Evolutionary conservation across 352 stramenopile genomes (phyloP).

Genomic region (Aphanomyces stellatus): DNA sequence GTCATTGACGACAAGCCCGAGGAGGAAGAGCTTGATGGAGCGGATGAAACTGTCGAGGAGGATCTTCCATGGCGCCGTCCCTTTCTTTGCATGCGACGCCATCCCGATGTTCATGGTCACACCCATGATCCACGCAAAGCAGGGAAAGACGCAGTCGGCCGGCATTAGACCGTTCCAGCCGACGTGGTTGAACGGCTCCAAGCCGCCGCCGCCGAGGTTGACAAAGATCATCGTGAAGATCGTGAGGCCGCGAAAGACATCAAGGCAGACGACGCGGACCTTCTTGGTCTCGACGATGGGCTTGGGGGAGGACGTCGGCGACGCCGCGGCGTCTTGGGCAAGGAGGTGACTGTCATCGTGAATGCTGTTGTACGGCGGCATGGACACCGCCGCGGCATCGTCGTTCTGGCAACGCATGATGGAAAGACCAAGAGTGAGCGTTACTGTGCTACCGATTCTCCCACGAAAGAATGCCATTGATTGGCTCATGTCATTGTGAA

Average conservation of each 20-base stretch:
- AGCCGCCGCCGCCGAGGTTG: conserved; percentile 76
- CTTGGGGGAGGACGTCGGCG: neutral
- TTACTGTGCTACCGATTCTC: neutral
- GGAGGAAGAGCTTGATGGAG: conserved; percentile 40
- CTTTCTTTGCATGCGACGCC: neutral
- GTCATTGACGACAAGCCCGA: conserved; percentile 71
- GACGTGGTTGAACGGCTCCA: conserved; percentile 57
- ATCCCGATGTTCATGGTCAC: conserved; percentile 17
- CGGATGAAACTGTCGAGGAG: conserved; percentile 22
- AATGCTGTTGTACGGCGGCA: too few species aligned
- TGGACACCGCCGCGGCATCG: neutral
- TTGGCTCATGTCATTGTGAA: too few species aligned
- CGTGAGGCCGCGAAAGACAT: conserved; percentile 65
- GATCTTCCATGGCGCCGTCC: neutral
- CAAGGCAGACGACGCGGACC: conserved; percentile 34
- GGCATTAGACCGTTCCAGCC: conserved; percentile 68
- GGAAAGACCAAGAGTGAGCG: neutral
- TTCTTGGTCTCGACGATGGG: neutral
- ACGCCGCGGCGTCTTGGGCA: neutral
- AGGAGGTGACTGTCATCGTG: neutral
- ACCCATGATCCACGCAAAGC: conserved; percentile 83
- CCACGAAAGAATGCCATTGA: too few species aligned
- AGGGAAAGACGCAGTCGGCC: conserved; percentile 71
- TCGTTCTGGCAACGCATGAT: neutral
- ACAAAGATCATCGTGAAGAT: conserved; percentile 81